Conservation (phyloP, 2,329 filamentous ascomycete species). For the Clonostachys byssicola region DNA sequence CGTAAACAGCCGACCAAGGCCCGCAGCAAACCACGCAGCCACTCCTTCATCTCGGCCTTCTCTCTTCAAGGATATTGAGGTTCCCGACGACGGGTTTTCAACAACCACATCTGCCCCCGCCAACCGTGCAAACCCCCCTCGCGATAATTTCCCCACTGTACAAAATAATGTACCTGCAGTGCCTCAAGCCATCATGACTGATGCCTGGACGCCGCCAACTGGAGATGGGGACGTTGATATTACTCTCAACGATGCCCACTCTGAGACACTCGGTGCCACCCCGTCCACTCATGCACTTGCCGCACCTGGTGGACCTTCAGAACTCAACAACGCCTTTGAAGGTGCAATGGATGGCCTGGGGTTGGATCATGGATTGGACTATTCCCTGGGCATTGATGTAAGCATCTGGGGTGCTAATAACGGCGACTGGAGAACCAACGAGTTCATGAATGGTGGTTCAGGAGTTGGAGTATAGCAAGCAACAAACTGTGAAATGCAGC, state of each 20-base stretch:
- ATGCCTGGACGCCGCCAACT: conserved; percentile 1
- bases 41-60: background rate
- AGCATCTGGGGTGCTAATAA: conserved; percentile 17
- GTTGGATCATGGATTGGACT: conserved; percentile 35
- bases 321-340: conserved; percentile 47
- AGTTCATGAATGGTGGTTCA: conserved; percentile 22
- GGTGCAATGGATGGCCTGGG: conserved; percentile 41
- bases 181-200: conserved; percentile 3
- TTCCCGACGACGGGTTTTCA: conserved; percentile 9
- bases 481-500: background rate
- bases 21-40: background rate
- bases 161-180: conserved; percentile 2
- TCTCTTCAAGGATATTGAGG: conserved; percentile 1
- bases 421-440: conserved; percentile 6
- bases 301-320: conserved; percentile 12
- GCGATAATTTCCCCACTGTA: no score
- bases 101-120: background rate
- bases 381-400: conserved; percentile 34
- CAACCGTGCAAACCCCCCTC: background rate
- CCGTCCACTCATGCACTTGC: background rate
- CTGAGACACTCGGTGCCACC: background rate
- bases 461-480: conserved; percentile 17
- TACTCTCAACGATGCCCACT: background rate
- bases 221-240: background rate
- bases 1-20: background rate